phyloP scores from a whole-genome alignment of 306 rosid genomes.

The Lathyrus sativus region DNA sequence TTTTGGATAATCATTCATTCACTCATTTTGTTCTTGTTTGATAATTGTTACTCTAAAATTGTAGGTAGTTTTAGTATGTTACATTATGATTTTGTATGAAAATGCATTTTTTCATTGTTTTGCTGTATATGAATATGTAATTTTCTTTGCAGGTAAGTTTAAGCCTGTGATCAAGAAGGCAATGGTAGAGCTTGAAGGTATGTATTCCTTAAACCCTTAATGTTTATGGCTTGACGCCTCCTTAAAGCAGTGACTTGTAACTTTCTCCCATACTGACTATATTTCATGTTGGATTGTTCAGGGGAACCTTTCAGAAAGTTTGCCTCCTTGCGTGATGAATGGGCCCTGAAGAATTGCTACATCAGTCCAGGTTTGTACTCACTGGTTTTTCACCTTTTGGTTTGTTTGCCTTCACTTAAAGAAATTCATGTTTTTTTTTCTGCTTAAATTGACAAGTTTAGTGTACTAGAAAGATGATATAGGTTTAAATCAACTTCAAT shows the following conservation, averaged over 20 bases:
- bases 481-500: slow-evolving; percentile 4
- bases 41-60: slow-evolving; percentile 1
- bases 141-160: slow-evolving; percentile 72
- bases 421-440: background rate
- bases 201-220: background rate
- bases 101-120: slow-evolving; percentile 11
- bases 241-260: background rate
- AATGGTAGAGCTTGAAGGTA: slow-evolving; percentile 99
- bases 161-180: slow-evolving; percentile 99
- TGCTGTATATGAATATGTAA: slow-evolving; percentile 25
- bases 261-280: slow-evolving; percentile 25
- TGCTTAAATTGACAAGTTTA: slow-evolving; percentile 12
- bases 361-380: slow-evolving; percentile 76
- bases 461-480: background rate
- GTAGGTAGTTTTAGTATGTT: background rate
- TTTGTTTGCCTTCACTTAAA: background rate
- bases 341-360: slow-evolving; percentile 91
- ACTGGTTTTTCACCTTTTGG: background rate
- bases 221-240: background rate
- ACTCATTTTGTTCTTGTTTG: background rate
- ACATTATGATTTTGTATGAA: slow-evolving; percentile 5
- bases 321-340: slow-evolving; percentile 78
- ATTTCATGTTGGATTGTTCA: slow-evolving; percentile 44
- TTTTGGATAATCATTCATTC: background rate
- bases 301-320: slow-evolving; percentile 97